A percentile compares a stretch with the other conserved stretches of the same genome.
Evolutionary conservation across 1,139 yeast species (phyloP).

Genomic region (Magnusiomyces fungicola): DNA sequence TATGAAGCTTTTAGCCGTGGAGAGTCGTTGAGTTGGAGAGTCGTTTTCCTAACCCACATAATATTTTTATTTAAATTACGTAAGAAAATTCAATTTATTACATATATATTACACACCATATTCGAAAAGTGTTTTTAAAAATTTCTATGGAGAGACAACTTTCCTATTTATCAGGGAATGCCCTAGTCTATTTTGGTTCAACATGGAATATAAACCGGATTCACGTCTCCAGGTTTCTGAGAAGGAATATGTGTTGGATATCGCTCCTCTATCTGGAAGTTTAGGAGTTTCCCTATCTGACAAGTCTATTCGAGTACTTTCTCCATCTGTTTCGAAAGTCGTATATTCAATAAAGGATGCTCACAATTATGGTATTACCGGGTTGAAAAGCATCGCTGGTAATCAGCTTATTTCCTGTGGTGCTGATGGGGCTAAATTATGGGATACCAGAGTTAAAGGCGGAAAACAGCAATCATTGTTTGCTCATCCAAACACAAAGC

Average conservation of each 20-base stretch:
- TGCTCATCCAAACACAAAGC: neutral
- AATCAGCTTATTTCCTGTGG: constrained; percentile 38
- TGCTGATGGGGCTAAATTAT: constrained; percentile 57
- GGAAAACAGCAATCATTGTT: constrained; percentile 23
- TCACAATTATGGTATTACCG: constrained; percentile 15
- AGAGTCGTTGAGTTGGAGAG: no score
- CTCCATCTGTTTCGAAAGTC: neutral
- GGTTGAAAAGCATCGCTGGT: constrained; percentile 21
- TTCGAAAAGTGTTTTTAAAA: no score
- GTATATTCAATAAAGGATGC: neutral
- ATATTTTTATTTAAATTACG: no score
- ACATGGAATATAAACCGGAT: neutral
- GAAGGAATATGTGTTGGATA: neutral
- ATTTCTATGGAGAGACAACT: no score
- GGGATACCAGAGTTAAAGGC: constrained; percentile 47
- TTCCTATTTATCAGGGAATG: no score
- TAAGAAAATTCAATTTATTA: no score
- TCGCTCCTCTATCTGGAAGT: neutral
- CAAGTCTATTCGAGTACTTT: neutral
- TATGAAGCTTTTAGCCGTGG: no score
- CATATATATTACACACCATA: no score
- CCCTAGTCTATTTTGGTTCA: no score
- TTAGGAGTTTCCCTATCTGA: constrained; percentile 2
- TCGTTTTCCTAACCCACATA: no score
- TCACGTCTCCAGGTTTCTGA: neutral